Evolutionary conservation across 2,329 filamentous ascomycete species (phyloP).

Genomic region (Monosporascus sp.): DNA sequence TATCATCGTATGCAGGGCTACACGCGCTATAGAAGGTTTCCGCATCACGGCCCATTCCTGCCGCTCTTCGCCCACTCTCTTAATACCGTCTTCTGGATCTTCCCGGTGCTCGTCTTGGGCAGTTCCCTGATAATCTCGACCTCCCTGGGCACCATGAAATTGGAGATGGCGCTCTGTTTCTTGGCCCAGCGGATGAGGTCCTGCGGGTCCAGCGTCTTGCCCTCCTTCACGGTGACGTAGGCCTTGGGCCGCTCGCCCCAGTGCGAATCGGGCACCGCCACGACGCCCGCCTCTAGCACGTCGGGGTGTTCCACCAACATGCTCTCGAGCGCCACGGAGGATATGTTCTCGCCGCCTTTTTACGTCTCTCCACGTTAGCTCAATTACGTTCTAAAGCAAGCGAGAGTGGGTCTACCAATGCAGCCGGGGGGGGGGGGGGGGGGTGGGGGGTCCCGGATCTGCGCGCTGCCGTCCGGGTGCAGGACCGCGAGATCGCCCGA

Average conservation of each 20-base stretch:
- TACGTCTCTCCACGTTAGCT: neutral
- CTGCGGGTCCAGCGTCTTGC: conserved; percentile 54
- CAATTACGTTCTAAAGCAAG: neutral
- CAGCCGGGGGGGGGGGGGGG: no score
- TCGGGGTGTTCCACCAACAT: conserved; percentile 86
- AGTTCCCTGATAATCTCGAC: conserved; percentile 79
- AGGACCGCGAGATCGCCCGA: conserved; percentile 90
- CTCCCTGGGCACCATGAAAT: conserved; percentile 78
- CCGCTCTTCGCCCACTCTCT: conserved; percentile 71
- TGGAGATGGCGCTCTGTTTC: conserved; percentile 72
- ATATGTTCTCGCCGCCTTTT: conserved; percentile 91
- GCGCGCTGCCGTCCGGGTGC: conserved; percentile 84
- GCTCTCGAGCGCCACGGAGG: conserved; percentile 83
- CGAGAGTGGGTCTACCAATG: neutral
- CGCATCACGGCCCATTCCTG: conserved; percentile 3
- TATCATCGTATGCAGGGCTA: no score
- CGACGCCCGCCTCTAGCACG: conserved; percentile 86
- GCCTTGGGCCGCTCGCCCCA: conserved; percentile 98
- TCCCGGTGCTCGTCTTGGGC: conserved; percentile 95
- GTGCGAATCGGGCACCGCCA: conserved; percentile 79
- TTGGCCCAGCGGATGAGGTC: conserved; percentile 86
- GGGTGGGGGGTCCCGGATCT: conserved; percentile 93
- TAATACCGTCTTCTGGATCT: conserved; percentile 91
- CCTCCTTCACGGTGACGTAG: conserved; percentile 75
- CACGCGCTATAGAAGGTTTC: conserved; percentile 2